Evolutionary conservation across 805 yeast genomes (phyloP).

Genomic region (Diddensiella santjacobensis): DNA sequence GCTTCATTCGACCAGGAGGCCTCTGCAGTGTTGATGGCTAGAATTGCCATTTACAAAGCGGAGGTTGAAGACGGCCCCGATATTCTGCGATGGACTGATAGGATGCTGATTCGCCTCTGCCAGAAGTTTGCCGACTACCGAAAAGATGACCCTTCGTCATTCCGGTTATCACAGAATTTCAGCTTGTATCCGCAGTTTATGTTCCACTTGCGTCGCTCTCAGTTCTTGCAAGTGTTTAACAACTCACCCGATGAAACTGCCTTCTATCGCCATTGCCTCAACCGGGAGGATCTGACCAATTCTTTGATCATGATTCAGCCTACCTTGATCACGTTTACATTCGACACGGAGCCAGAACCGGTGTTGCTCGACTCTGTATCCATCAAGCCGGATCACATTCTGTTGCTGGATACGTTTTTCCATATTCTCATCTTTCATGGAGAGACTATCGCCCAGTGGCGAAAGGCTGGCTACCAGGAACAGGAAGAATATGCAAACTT

Average conservation of each 20-base stretch:
- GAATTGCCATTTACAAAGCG: slow-evolving; percentile 82
- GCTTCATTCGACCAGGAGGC: slow-evolving; percentile 96
- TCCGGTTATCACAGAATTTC: slow-evolving; percentile 79
- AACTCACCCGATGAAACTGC: slow-evolving; percentile 99
- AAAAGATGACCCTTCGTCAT: slow-evolving; percentile 77
- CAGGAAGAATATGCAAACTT: slow-evolving; percentile 86
- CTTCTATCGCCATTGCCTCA: slow-evolving; percentile 86
- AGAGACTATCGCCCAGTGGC: slow-evolving; percentile 91
- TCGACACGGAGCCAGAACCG: slow-evolving; percentile 83
- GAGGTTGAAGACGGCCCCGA: slow-evolving; percentile 88
- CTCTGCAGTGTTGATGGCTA: slow-evolving; percentile 89
- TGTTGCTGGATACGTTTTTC: slow-evolving; percentile 92
- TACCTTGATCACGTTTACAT: slow-evolving; percentile 78
- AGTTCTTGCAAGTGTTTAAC: slow-evolving; percentile 91
- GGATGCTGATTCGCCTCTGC: slow-evolving; percentile 83
- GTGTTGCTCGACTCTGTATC: slow-evolving; percentile 92
- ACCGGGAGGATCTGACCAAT: slow-evolving; percentile 88
- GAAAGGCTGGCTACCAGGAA: slow-evolving; percentile 91
- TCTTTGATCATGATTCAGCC: slow-evolving; percentile 98
- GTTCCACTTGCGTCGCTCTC: slow-evolving; percentile 93
- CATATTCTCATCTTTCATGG: slow-evolving; percentile 95
- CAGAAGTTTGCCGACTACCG: slow-evolving; percentile 91
- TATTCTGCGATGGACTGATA: slow-evolving; percentile 90
- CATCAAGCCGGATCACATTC: slow-evolving; percentile 79
- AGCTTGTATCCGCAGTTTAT: slow-evolving; percentile 92